Percentiles rank a stretch among this genome's conserved stretches.
These are phyloP conservation scores for Hyphopichia pseudoburtonii DNA, from an alignment of 1,139 yeast species.

Conservation along the genomic window DNA sequence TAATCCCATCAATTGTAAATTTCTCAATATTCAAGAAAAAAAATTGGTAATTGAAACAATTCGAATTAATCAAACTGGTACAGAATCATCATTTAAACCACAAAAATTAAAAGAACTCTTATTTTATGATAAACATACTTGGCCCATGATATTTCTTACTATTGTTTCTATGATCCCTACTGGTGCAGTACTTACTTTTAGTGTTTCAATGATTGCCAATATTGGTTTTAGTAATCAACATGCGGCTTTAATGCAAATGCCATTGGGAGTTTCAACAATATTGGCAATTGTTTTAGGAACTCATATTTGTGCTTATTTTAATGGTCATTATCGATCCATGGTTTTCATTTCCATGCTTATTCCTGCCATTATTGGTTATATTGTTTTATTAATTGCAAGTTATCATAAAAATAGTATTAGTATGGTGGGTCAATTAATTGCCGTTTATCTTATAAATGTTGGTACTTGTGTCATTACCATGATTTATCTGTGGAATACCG, in stretches of 20 bases:
- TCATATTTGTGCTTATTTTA: constrained; percentile 22
- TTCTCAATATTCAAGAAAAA: constrained; percentile 28
- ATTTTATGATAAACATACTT: constrained; percentile 34
- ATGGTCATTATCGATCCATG: constrained; percentile 18
- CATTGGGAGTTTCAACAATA: constrained; percentile 38
- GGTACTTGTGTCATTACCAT: constrained; percentile 37
- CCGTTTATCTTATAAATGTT: constrained; percentile 36
- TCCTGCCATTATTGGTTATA: constrained; percentile 37
- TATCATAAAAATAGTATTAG: too few relatives aligned
- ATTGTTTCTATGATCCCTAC: constrained; percentile 39
- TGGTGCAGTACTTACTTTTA: constrained; percentile 41
- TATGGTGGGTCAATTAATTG: constrained; percentile 32
- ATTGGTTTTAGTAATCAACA: constrained; percentile 34
- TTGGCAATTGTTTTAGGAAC: constrained; percentile 32
- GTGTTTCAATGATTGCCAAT: constrained; percentile 38
- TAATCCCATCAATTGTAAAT: constrained; percentile 30
- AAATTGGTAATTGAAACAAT: constrained; percentile 28
- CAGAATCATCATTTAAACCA: constrained; percentile 16
- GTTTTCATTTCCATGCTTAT: constrained; percentile 31
- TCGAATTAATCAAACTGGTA: constrained; percentile 26
- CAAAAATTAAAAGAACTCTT: constrained; percentile 31
- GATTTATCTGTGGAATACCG: constrained; percentile 34
- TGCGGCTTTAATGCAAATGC: constrained; percentile 42
- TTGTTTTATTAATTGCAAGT: constrained; percentile 26
- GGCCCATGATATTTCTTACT: constrained; percentile 37